Conservation (phyloP, 73 alveolate genomes). For the Paramecium tetraurelia region DNA sequence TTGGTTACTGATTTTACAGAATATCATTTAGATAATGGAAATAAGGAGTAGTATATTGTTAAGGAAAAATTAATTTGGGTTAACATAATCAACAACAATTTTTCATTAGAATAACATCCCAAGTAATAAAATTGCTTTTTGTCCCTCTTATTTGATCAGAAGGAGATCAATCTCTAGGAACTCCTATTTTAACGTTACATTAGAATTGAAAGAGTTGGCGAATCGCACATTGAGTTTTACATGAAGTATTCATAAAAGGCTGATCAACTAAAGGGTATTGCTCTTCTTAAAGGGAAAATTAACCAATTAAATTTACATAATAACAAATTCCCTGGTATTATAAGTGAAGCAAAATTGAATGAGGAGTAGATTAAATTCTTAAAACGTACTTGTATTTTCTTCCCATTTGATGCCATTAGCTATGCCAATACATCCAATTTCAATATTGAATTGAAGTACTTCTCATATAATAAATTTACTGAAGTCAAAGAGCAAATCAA, state of each 20-base stretch:
- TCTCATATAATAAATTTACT: conserved; percentile 41
- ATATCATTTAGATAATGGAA: not conserved
- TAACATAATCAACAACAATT: not conserved
- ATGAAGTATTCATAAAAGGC: not conserved
- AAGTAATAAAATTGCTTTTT: not conserved
- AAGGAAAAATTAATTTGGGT: conserved; percentile 7
- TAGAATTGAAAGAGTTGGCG: conserved; percentile 46
- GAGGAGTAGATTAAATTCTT: not conserved
- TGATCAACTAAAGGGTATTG: conserved; percentile 10
- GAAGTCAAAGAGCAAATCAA: conserved; percentile 48
- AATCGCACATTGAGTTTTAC: conserved; percentile 45
- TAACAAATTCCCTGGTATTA: conserved; percentile 3
- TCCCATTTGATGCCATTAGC: conserved; percentile 32
- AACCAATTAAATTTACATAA: not conserved
- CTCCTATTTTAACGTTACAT: conserved; percentile 4
- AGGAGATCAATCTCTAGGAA: not conserved
- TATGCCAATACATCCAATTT: conserved; percentile 42
- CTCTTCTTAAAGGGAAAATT: not conserved
- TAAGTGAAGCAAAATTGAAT: not conserved
- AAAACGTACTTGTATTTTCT: conserved; percentile 8
- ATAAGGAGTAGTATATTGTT: not conserved
- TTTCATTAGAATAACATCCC: not conserved
- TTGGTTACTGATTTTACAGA: not conserved
- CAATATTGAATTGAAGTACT: conserved; percentile 32
- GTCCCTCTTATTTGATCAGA: not conserved